Base-by-base conservation (phyloP, 805 yeast genomes). In the Sugiyamaella valdiviana region DNA sequence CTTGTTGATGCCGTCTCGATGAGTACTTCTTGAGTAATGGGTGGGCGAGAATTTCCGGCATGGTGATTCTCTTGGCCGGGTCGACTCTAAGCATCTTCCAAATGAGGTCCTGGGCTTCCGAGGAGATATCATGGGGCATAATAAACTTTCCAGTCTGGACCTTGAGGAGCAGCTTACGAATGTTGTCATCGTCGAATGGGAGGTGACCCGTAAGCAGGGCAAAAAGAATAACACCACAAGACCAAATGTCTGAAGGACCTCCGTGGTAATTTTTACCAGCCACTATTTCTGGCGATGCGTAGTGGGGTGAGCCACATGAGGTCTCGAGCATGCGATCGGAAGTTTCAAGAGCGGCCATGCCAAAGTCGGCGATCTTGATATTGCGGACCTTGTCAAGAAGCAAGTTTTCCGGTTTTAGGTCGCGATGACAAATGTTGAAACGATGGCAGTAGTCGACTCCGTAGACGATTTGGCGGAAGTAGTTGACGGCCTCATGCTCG, bases 281-380 rank as follows among this genome's bases (percentile, higher is more conserved):
- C 9, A 93, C 97, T 57, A 93, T 91, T 65, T 93, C 99, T 0
- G 99, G 99, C 7, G 96, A 87, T 1, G 98, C 99, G 66, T 93
- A 93, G 66, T 93, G 99, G 6, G 99, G 99, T 15, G 97, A 89
- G 1, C 99, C 99, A 68, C 99, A 93, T 16, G 95, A 83, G 3
- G 99, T 93, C 65, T 91, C 97, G 50, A 93, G 72, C 61, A 91
- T 69, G 58, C 84, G 80, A 56, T 82, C 91, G n/a, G 71, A 63
- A 24, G 87, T 78, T 65, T 93, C 98, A 41, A 93, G 71, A 5
- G 99, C 98, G 15, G 99, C 99, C 99, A 93, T 93, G 29, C 99
- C 99, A 64, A 93, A 93, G 68, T 93, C 99, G 7, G 99, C 99
- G 56, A 93, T 88, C 66, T 93, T 93, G 65, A 93, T 90, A 65